phyloP scores from a whole-genome alignment of 305 asterid genomes.

The Solanum aculeatissimum region DNA sequence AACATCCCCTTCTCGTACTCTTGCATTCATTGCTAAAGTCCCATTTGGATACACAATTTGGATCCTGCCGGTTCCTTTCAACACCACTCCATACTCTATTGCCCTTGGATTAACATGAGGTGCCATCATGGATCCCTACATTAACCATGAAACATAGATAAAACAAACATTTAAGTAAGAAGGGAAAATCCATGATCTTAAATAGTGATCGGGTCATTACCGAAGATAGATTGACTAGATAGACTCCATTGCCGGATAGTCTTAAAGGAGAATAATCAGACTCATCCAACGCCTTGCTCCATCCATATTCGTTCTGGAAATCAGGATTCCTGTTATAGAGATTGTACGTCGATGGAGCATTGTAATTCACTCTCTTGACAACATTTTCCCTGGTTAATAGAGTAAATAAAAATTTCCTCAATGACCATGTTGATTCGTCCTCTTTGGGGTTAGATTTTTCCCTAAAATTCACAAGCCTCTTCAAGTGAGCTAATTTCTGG shows the following conservation, averaged over 20 bases:
- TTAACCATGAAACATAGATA: neutral
- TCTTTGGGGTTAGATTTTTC: neutral
- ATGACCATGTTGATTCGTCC: slow-evolving; percentile 29
- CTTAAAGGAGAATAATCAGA: slow-evolving; percentile 42
- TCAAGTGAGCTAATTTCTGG: slow-evolving; percentile 30
- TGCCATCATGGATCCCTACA: slow-evolving; percentile 92
- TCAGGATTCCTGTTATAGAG: slow-evolving; percentile 43
- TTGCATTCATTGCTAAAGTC: slow-evolving; percentile 67
- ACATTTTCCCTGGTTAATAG: slow-evolving; percentile 15
- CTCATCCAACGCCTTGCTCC: slow-evolving; percentile 51
- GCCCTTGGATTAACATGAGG: slow-evolving; percentile 83
- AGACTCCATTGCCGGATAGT: slow-evolving; percentile 41
- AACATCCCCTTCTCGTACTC: slow-evolving; percentile 56
- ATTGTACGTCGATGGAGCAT: slow-evolving; percentile 51
- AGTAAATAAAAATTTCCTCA: slow-evolving; percentile 40
- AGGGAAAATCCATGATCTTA: neutral
- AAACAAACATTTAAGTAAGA: neutral
- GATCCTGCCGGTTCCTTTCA: slow-evolving; percentile 48
- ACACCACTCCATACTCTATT: slow-evolving; percentile 57
- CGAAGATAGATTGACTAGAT: slow-evolving; percentile 61
- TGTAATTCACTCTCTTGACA: neutral
- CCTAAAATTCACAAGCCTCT: slow-evolving; percentile 15
- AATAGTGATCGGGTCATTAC: slow-evolving; percentile 14
- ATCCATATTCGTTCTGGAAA: slow-evolving; percentile 55
- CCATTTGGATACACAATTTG: slow-evolving; percentile 76